Base-by-base conservation (phyloP, 2,329 filamentous ascomycete species). In the Aspergillus neoniger region DNA sequence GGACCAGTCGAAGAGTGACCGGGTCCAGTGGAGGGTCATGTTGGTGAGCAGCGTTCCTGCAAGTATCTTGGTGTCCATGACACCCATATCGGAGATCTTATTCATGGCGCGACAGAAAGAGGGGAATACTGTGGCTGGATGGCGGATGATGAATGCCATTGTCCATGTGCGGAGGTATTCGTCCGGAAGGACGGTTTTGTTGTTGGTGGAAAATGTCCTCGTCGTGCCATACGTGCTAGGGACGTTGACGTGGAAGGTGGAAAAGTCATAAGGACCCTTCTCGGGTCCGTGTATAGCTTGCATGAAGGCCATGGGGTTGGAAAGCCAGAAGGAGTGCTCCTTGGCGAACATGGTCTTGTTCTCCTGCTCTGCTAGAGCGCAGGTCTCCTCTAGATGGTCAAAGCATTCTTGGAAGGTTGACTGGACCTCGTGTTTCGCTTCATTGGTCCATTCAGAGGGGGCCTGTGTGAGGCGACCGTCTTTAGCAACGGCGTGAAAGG, bases 261-360 rank as follows among this genome's bases (percentile, higher is more conserved):
- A 57, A 23, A 52, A 44, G 17, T 62, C 53, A 2, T 66, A 63
- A 8, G 48, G 15, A 43, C n/a, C 32, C 8, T 43, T 43, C 2
- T 60, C 55, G 2, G 30, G 21, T 3, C 64, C 64, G 23, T 52
- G 56, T 23, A 54, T 49, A 23, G 55, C 65, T 51, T 63, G 62
- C 43, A 55, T 56, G 54, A 68, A 65, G 36, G 61, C 59, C 39
- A 59, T 62, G 7, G 70, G 70, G 21, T 70, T 66, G 14, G 51
- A 64, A 48, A 75, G 30, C 65, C 67, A 74, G 54, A 68, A 67
- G 32, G 70, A 66, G 39, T 78, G 76, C 56, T 79, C 76, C 58
- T 78, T 78, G 39, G 72, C 65, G 53, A 77, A 75, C 14, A 73
- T 62, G 23, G 66, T 65, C 52, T 74, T 74, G 41, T 65, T 63